These are phyloP conservation scores for Solanum hybrid DNA, from an alignment of 305 asterid species.

Conservation along the genomic window DNA sequence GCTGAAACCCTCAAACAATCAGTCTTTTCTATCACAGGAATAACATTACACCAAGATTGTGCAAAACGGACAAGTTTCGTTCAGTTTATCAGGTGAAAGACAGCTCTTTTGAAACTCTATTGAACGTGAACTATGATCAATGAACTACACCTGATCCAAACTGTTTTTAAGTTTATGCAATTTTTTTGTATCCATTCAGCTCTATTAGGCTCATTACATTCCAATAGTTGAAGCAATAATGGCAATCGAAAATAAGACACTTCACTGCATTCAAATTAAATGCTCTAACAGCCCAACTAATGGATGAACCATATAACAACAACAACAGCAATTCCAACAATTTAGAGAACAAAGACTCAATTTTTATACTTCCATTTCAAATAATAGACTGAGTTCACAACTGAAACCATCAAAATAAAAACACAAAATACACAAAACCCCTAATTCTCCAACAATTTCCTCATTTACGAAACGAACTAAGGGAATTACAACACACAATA, in stretches of 20 bases:
- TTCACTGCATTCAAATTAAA: neutral
- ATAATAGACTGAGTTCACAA: neutral
- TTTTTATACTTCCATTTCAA: neutral
- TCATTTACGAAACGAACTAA: neutral
- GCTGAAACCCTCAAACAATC: neutral
- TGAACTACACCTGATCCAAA: neutral
- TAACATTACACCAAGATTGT: neutral
- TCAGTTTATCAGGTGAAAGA: neutral
- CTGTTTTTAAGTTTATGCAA: neutral
- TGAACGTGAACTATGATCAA: neutral
- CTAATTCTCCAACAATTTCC: slow-evolving; percentile 1
- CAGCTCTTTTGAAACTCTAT: neutral
- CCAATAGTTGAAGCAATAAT: neutral
- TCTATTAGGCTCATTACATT: neutral
- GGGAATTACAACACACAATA: neutral
- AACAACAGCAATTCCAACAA: neutral
- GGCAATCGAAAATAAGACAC: neutral
- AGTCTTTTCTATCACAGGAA: neutral
- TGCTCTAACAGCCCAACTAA: neutral
- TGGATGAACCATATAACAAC: neutral
- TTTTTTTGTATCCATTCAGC: neutral
- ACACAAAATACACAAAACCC: neutral
- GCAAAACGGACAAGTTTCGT: neutral
- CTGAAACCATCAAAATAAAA: neutral
- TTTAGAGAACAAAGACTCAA: neutral